Conservation (phyloP, 169 alveolate genomes). For the Plasmodium malariae region DNA sequence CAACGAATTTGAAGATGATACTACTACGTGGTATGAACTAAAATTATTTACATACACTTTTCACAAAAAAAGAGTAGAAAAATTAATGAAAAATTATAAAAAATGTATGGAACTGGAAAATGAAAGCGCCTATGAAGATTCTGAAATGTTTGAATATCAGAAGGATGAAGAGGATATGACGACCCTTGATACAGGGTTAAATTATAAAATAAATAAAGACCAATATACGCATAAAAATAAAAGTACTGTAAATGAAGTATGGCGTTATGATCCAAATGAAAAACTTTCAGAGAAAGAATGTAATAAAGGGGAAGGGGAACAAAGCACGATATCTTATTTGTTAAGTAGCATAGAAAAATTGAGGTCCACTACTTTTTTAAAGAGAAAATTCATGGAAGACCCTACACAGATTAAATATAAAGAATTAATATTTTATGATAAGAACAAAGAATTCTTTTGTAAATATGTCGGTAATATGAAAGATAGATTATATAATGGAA, state of each 20-base stretch:
- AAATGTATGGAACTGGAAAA: neutral
- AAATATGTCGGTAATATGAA: conserved; percentile 71
- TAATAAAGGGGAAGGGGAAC: conserved; percentile 17
- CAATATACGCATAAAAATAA: no score
- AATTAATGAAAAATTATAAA: conserved; percentile 31
- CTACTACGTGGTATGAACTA: conserved; percentile 36
- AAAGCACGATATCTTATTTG: conserved; percentile 11
- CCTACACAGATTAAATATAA: conserved; percentile 10
- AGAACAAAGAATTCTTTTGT: conserved; percentile 42
- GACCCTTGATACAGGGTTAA: no score
- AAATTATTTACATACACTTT: conserved; percentile 37
- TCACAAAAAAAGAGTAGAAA: conserved; percentile 31
- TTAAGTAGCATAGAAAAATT: conserved; percentile 53
- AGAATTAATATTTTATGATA: conserved; percentile 72
- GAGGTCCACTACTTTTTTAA: conserved; percentile 41
- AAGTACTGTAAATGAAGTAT: no score
- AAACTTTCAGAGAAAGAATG: no score
- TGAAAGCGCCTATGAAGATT: neutral
- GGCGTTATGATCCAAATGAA: no score
- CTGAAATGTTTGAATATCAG: neutral
- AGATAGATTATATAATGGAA: conserved; percentile 68
- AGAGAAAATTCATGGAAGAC: conserved; percentile 18
- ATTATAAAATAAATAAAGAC: no score
- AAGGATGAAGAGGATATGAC: neutral
- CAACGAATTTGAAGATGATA: neutral